A percentile compares a stretch with the other conserved stretches of the same genome.
These are phyloP conservation scores for Gardenia jasminoides DNA, from an alignment of 257 asterid genomes.

Conservation along the genomic window DNA sequence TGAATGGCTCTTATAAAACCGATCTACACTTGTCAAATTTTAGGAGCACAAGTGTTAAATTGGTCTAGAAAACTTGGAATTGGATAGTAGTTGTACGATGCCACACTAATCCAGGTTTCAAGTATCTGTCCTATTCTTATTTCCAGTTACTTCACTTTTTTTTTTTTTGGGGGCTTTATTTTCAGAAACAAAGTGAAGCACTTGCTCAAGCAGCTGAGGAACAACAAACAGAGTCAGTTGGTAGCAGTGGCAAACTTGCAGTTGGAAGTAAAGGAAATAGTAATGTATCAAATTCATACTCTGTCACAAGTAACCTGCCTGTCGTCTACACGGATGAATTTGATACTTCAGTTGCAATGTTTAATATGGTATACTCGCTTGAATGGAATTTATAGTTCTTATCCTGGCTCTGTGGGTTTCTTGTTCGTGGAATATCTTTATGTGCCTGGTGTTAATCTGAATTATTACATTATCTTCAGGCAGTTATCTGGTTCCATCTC, in stretches of 20 bases:
- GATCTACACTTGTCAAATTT: not conserved
- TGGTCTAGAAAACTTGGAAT: not conserved
- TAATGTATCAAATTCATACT: constrained; percentile 31
- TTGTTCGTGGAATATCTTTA: constrained; percentile 6
- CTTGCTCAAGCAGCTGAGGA: constrained; percentile 54
- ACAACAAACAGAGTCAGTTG: constrained; percentile 48
- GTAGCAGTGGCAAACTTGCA: constrained; percentile 37
- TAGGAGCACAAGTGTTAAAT: not conserved
- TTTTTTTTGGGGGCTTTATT: not conserved
- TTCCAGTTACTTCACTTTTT: not conserved
- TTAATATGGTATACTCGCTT: constrained; percentile 59
- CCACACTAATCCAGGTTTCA: not conserved
- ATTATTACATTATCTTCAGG: constrained; percentile 47
- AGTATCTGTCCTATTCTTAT: not conserved
- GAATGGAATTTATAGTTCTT: constrained; percentile 17
- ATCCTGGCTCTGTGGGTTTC: constrained; percentile 4
- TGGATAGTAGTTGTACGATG: not conserved
- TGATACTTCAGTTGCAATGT: constrained; percentile 60
- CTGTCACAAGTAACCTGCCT: constrained; percentile 42
- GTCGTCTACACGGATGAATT: constrained; percentile 43
- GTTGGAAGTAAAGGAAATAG: constrained; percentile 43
- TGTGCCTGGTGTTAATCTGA: constrained; percentile 19
- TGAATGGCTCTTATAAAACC: not conserved
- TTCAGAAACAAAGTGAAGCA: constrained; percentile 64
- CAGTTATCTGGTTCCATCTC: constrained; percentile 85